Base-by-base conservation (phyloP, 2,329 filamentous ascomycete genomes). In the Hymenoscyphus linearis region DNA sequence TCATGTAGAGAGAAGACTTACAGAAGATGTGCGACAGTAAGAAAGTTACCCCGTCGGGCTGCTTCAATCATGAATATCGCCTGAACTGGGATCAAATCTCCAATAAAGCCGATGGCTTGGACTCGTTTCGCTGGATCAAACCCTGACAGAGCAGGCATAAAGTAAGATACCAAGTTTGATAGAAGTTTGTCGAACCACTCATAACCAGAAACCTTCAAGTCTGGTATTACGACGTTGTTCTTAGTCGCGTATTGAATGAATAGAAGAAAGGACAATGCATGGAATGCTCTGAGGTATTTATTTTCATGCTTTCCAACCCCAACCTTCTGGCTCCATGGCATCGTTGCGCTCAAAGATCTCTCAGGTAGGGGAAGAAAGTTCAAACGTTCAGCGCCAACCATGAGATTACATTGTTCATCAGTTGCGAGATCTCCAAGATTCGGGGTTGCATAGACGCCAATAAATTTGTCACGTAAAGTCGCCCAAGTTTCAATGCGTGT, bases 1-100 rank as follows among this genome's bases (percentile, higher is more conserved):
- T n/a, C 18, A 31, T 10, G 35, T 13, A 4, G 18, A 6, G 26
- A 22, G 2, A 35, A 12, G 22, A 62, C 65, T 67, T 66, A 68
- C 61, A 68, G 57, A n/a, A 67, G 53, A 55, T 65, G 57, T 13
- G 67, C 65, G 37, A 63, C 55, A 5, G 71, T 74, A 12, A 69
- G 53, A 3, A 62, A 57, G 60, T 74, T 74, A 2, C 69, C 70
- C 22, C 69, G 63, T 36, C 73, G 63, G 16, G 63, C 58, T 16
- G 66, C 62, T 57, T 74, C 73, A 35, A 74, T 61, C 26, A 68
- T 63, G 64, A 65, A 69, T 50, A 74, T 70, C 0, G 66, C 62
- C 27, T 70, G 68, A 4, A 74, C 16, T 0, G 69, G 65, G 16
- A 66, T 60, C 5, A 72, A 40, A 55, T 74, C 71, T 40, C 55